Base-by-base conservation (phyloP, 305 asterid species). In the Fraxinus albicans region DNA sequence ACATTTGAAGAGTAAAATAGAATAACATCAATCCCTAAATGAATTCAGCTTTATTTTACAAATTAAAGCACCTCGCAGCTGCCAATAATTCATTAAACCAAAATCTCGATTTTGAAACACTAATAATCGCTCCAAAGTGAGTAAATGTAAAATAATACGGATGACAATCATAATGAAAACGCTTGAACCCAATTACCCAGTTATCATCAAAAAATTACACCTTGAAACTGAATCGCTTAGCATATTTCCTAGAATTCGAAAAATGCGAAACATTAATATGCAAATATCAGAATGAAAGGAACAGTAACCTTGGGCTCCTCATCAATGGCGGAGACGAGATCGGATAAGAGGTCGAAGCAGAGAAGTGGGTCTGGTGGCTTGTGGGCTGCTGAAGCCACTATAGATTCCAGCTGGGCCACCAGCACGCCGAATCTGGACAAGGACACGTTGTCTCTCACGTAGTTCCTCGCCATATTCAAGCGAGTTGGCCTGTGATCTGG, bases 371-470 rank as follows among this genome's bases (percentile, higher is more conserved):
- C 98, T 3, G 99, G 98, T 60, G 91, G 94, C 86, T 96, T 96
- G 90, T 96, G 99, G 36, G 95, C 81, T 13, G 98, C 98, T 53
- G 99, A 95, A 36, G 97, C 91, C 29, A 92, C 98, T 81, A 96
- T 92, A n/a, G 99, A 96, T 89, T 94, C 98, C 82, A 94, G 93
- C 77, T 96, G 99, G 82, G 99, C 99, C 81, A 96, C 99, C 85
- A 96, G 90, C 8, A 94, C 98, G 70, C 98, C 98, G 83, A 96
- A 91, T 92, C 97, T 87, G 6, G 98, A 94, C 36, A 96, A 85
- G 36, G 92, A 94, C 12, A 85, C 87, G 80, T 85, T 87, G 69
- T 92, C 96, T 81, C 85, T 81, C 29, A 79, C 90, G 81, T 83
- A 83, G 72, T 77, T 89, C 90, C 86, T 91, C 91, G 93, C 90